Percentiles rank a stretch among this genome's conserved stretches.
These are phyloP conservation scores for Tilletia indica DNA, from an alignment of 1,284 basidiomycete genomes.

Conservation along the genomic window DNA sequence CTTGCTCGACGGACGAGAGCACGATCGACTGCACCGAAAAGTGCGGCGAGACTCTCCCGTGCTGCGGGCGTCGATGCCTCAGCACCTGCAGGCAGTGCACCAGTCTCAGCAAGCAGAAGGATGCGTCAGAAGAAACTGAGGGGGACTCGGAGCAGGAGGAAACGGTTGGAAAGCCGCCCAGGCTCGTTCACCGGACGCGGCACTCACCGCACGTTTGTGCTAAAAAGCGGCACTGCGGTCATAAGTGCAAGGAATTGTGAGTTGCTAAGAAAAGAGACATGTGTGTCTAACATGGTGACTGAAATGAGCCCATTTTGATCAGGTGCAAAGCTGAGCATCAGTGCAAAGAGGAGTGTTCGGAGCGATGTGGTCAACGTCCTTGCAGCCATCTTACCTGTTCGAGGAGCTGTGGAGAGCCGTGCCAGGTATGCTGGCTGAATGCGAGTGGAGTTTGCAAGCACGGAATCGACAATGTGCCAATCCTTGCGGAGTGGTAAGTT, in stretches of 20 bases:
- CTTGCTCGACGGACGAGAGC: slow-evolving; percentile 61
- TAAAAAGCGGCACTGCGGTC: slow-evolving; percentile 60
- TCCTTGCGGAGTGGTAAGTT: slow-evolving; percentile 69
- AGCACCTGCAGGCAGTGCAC: slow-evolving; percentile 60
- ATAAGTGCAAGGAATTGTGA: slow-evolving; percentile 63
- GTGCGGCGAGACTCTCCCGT: slow-evolving; percentile 62
- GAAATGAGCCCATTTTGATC: not conserved
- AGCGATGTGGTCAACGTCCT: not conserved
- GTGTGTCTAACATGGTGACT: not conserved
- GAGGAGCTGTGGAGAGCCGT: slow-evolving; percentile 62
- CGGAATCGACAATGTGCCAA: slow-evolving; percentile 65
- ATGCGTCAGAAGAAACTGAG: not conserved
- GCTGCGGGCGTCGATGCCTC: slow-evolving; percentile 64
- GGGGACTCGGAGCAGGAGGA: not conserved
- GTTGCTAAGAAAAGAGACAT: slow-evolving; percentile 24
- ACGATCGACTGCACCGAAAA: slow-evolving; percentile 58
- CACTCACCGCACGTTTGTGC: not conserved
- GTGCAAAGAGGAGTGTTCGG: not conserved
- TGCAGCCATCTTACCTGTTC: slow-evolving; percentile 38
- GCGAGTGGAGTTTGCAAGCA: slow-evolving; percentile 62
- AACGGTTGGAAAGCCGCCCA: not conserved
- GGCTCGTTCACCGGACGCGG: not conserved
- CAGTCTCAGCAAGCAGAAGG: not conserved
- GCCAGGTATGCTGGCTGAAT: slow-evolving; percentile 65
- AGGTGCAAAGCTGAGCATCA: not conserved